Base-by-base conservation (phyloP, 2,329 filamentous ascomycete species). In the Ustulina deusta region DNA sequence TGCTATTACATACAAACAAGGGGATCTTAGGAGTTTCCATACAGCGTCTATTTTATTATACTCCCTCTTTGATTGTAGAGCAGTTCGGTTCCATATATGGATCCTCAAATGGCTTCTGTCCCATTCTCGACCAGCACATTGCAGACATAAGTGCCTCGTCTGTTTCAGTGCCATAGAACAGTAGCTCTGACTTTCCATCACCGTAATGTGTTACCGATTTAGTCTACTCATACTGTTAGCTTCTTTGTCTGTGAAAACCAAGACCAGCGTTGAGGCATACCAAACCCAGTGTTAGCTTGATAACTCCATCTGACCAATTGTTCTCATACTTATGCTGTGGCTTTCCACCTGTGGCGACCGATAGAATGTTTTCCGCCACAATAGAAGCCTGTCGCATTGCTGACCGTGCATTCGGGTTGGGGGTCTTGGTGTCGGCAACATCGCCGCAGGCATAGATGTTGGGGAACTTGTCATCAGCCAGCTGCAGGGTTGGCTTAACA, bases 91-190 rank as follows among this genome's bases (percentile, higher is more conserved):
- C 36, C 51, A 62, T 62, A 29, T 62, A 62, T 44, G 60, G 48
- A 29, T 62, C 60, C 27, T 62, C 60, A 40, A 62, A 62, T 7
- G 60, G 60, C 20, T 55, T 55, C 40, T 48, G 40, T 27, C 60
- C 60, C 60, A 62, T 62, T 17, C 60, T 62, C 13, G 51, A 56
- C 60, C 60, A 62, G 22, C 60, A 62, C 49, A 62, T 62, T 11
- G 60, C 60, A 5, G 60, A 55, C 60, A 62, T 62, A 2, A 62
- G 13, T 15, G 49, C 60, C 13, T 55, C 60, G 17, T 62, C 60
- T 4, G 60, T 62, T 55, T 62, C 60, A 17, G 17, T 56, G 1
- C 38, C 51, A 6, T 17, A n/a, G n/a, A 62, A 62, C 7, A 62
- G 10, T 46, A 62, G 20, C 11, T 62, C 60, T 6, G 60, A 56